Conservation (phyloP, 148 eudicot genomes). For the Salicornia ramosissima region DNA sequence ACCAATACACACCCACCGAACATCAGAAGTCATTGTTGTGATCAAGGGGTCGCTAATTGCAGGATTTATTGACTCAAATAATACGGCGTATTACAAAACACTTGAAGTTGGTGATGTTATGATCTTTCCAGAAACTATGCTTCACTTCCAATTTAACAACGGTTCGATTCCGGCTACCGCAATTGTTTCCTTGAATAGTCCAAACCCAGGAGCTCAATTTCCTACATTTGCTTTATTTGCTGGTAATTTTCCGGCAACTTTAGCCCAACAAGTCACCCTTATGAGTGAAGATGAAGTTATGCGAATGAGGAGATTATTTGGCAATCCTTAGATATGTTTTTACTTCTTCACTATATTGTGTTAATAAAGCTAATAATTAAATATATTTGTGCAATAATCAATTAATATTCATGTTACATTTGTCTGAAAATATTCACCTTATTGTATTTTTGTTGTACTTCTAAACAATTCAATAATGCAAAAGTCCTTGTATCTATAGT, state of each 20-base stretch:
- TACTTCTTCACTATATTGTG: too few relatives aligned
- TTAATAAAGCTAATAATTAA: too few relatives aligned
- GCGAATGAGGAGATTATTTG: background rate
- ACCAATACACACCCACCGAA: conserved; percentile 7
- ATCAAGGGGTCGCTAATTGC: background rate
- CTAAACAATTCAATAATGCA: too few relatives aligned
- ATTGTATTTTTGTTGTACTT: too few relatives aligned
- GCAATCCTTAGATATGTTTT: background rate
- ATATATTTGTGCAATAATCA: too few relatives aligned
- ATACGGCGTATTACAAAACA: conserved; percentile 3
- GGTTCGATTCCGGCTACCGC: conserved; percentile 2
- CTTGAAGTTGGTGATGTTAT: conserved; percentile 7
- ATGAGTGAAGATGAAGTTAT: background rate
- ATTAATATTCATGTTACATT: too few relatives aligned
- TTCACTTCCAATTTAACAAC: conserved; percentile 10
- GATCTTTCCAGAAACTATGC: background rate
- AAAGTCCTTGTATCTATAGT: too few relatives aligned
- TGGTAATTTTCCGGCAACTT: background rate
- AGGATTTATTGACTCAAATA: background rate
- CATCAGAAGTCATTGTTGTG: conserved; percentile 4
- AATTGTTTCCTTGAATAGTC: conserved; percentile 6
- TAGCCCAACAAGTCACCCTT: background rate
- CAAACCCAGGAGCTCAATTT: conserved; percentile 3
- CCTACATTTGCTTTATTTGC: background rate
- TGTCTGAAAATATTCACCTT: too few relatives aligned